Conservation (phyloP, 495 filamentous ascomycete genomes). For the Aspergillus steynii region DNA sequence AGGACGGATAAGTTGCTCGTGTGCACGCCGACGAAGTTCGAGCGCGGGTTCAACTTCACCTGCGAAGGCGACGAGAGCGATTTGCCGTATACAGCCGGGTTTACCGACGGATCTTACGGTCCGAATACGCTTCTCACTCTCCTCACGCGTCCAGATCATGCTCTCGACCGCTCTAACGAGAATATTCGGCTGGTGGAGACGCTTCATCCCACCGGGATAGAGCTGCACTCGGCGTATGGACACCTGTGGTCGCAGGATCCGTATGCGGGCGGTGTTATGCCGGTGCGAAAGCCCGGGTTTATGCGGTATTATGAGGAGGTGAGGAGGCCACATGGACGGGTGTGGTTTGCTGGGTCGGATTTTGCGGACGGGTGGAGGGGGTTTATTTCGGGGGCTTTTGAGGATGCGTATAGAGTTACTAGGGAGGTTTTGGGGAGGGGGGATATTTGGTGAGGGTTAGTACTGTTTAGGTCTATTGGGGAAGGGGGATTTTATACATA, state of each 20-base stretch:
- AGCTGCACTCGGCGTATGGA: background rate
- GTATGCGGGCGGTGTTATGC: background rate
- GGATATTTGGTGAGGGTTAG: no score
- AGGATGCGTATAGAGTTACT: background rate
- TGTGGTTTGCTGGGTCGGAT: constrained; percentile 17
- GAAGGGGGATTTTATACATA: no score
- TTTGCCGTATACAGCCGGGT: no score
- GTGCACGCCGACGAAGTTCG: no score
- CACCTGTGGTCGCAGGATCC: constrained; percentile 4
- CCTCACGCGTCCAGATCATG: no score
- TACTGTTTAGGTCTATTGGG: no score
- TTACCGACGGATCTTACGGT: no score
- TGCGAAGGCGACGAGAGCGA: no score
- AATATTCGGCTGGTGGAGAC: background rate
- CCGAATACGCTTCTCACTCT: no score
- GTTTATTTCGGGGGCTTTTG: constrained; percentile 4
- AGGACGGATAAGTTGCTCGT: background rate
- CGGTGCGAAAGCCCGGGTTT: background rate
- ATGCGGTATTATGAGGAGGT: background rate
- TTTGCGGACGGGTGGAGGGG: background rate
- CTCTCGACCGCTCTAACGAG: background rate
- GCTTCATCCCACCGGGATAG: background rate
- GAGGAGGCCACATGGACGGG: background rate
- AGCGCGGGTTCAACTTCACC: no score
- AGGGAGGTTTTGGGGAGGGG: no score